Evolutionary conservation across 805 yeast species (phyloP), one percentile per base, ranked within the genome.

Genomic region (Metschnikowia baotianmanensis): DNA sequence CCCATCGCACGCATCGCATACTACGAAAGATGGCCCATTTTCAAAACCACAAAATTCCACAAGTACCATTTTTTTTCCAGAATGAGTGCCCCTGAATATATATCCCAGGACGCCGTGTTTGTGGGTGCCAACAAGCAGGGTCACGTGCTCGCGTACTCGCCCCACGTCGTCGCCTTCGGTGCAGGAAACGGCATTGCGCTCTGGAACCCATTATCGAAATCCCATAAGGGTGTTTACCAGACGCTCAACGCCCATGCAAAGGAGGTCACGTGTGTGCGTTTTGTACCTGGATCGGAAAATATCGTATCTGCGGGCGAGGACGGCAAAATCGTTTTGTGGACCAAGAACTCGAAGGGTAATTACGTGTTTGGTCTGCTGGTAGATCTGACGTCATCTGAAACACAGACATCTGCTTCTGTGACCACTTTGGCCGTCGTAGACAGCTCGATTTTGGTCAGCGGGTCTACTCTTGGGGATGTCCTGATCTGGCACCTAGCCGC

Each of bases 41-140:
- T 18, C 26, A 24, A n/a, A 24, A n/a, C 26, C n/a, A 11, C 11
- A 10, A 27, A 15, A 27, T 13, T 13, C 10, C 31, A 15, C 2
- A 4, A 27, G 18, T 17, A 13, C 31, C 11, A 27, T 2, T 13
- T 27, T 13, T 27, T 17, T n/a, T 10, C 6, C 17, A 11, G 11
- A 27, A n/a, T 6, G n/a, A 5, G 26, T 11, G 11, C n/a, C 26
- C 11, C 26, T 11, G n/a, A 5, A 24, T 24, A 17, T 9, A 39
- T 45, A 13, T 24, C 46, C 2, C 62, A 66, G 33, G 83, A 80
- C 42, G 86, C 84, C 13, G 67, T 81, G 4, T 83, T 84, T 56
- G 68, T 77, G 15, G 95, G 95, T 12, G 88, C 87, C 25, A 86
- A 85, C 57, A 76, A 74, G 45, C 87, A 82, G 51, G 65, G 79